Evolutionary conservation across 2,329 filamentous ascomycete genomes (phyloP).

Genomic region (Aurifilum marmelostoma): DNA sequence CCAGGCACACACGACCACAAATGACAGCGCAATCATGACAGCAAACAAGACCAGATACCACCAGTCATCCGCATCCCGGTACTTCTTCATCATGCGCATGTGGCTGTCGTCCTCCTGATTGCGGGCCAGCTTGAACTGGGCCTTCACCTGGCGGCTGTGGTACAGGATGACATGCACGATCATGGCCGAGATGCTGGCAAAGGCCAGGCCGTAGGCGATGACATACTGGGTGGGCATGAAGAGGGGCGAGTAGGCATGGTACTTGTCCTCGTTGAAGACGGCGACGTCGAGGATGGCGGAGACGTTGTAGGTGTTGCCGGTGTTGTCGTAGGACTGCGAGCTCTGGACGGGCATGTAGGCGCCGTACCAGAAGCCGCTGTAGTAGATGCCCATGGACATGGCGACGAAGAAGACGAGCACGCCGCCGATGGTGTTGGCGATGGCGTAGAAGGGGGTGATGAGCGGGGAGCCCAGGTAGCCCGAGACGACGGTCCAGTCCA

Average conservation of each 20-base stretch:
- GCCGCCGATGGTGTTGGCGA: constrained; percentile 57
- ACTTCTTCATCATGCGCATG: constrained; percentile 65
- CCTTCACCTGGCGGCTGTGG: constrained; percentile 58
- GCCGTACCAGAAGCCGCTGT: constrained; percentile 58
- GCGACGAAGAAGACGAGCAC: constrained; percentile 59
- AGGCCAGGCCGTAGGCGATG: constrained; percentile 64
- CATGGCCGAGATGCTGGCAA: constrained; percentile 67
- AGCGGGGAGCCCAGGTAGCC: constrained; percentile 55
- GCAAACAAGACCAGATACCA: constrained; percentile 58
- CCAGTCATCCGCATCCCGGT: constrained; percentile 62
- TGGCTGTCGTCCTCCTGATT: constrained; percentile 62
- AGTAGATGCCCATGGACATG: constrained; percentile 63
- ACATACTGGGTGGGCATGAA: constrained; percentile 67
- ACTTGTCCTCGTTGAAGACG: constrained; percentile 63
- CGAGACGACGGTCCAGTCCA: constrained; percentile 48
- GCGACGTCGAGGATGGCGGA: constrained; percentile 59
- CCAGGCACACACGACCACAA: constrained; percentile 59
- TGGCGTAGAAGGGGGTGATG: constrained; percentile 58
- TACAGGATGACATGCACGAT: constrained; percentile 60
- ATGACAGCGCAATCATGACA: constrained; percentile 58
- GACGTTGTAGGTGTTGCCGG: constrained; percentile 61
- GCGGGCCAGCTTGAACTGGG: constrained; percentile 57
- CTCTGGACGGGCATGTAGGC: constrained; percentile 66
- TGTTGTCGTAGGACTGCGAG: constrained; percentile 67
- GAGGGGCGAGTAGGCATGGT: constrained; percentile 66